A percentile compares a stretch with the other conserved stretches of the same genome.
These are phyloP conservation scores for Yamadazyma dendronema DNA, from an alignment of 1,139 yeast genomes.

Conservation along the genomic window DNA sequence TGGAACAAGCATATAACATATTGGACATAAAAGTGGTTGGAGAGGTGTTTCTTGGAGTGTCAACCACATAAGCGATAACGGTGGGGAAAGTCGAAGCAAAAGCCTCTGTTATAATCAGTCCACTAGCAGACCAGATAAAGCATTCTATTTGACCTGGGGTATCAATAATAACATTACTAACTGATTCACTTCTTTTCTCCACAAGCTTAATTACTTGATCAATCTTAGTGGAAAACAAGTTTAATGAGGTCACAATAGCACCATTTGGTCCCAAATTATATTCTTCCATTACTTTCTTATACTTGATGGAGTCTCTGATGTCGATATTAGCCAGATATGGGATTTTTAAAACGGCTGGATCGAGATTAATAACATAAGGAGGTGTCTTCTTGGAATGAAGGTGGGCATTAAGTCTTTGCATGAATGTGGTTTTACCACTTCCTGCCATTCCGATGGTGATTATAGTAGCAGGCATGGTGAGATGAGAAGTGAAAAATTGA, in stretches of 20 bases:
- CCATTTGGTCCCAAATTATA: slow-evolving; percentile 97
- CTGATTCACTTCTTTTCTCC: slow-evolving; percentile 70
- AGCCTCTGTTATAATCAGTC: slow-evolving; percentile 93
- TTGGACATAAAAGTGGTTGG: slow-evolving; percentile 98
- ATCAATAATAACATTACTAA: slow-evolving; percentile 79
- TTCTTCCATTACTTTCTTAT: slow-evolving; percentile 92
- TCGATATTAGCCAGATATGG: slow-evolving; percentile 96
- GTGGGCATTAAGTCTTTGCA: slow-evolving; percentile 92
- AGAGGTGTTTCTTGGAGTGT: slow-evolving; percentile 89
- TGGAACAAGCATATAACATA: slow-evolving; percentile 97
- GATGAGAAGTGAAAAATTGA: neutral
- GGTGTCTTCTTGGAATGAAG: slow-evolving; percentile 70
- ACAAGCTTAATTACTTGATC: slow-evolving; percentile 90
- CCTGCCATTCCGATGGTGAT: slow-evolving; percentile 97
- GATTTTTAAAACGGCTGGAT: slow-evolving; percentile 91
- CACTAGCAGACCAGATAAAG: slow-evolving; percentile 96
- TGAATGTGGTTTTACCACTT: slow-evolving; percentile 95
- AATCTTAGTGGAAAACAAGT: slow-evolving; percentile 88
- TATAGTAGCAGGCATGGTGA: slow-evolving; percentile 62
- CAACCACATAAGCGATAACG: slow-evolving; percentile 91
- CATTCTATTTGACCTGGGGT: slow-evolving; percentile 99
- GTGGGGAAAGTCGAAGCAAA: slow-evolving; percentile 97
- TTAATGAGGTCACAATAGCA: slow-evolving; percentile 93
- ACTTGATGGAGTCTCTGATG: slow-evolving; percentile 93
- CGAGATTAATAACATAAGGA: slow-evolving; percentile 88